phyloP scores from a whole-genome alignment of 169 alveolate species.

The Cryptosporidium tyzzeri region DNA sequence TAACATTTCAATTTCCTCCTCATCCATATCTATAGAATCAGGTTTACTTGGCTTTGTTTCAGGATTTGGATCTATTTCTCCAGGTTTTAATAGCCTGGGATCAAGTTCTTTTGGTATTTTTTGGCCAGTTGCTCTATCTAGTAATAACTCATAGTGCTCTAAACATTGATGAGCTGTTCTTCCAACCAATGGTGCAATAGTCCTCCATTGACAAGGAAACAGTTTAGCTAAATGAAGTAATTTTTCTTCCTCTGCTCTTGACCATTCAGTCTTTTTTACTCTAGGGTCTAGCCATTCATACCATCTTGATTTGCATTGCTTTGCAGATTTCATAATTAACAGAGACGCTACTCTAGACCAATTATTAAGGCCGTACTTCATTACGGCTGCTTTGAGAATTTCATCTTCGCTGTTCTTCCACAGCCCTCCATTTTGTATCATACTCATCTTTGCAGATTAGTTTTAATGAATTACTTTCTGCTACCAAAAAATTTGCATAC shows the following conservation, averaged over 20 bases:
- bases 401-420: conserved; percentile 99
- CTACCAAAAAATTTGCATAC: background rate
- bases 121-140: conserved; percentile 98
- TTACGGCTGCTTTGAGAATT: conserved; percentile 99
- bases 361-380: conserved; percentile 99
- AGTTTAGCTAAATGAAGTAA: conserved; percentile 98
- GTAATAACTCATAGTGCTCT: conserved; percentile 97
- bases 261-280: conserved; percentile 99
- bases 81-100: conserved; percentile 97
- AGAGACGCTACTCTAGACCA: conserved; percentile 99
- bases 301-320: conserved; percentile 99
- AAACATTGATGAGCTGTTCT: conserved; percentile 99
- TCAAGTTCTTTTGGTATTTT: conserved; percentile 88
- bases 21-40: conserved; percentile 98
- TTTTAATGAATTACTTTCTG: background rate
- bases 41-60: conserved; percentile 99
- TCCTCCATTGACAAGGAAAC: conserved; percentile 99
- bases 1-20: conserved; percentile 99
- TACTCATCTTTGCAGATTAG: conserved; percentile 89
- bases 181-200: conserved; percentile 99
- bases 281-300: conserved; percentile 95
- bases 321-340: conserved; percentile 97
- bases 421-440: conserved; percentile 97
- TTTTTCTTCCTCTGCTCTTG: conserved; percentile 99
- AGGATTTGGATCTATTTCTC: conserved; percentile 99